These are phyloP conservation scores for Macrophomina tecta DNA, from an alignment of 2,329 filamentous ascomycete species.

Conservation along the genomic window DNA sequence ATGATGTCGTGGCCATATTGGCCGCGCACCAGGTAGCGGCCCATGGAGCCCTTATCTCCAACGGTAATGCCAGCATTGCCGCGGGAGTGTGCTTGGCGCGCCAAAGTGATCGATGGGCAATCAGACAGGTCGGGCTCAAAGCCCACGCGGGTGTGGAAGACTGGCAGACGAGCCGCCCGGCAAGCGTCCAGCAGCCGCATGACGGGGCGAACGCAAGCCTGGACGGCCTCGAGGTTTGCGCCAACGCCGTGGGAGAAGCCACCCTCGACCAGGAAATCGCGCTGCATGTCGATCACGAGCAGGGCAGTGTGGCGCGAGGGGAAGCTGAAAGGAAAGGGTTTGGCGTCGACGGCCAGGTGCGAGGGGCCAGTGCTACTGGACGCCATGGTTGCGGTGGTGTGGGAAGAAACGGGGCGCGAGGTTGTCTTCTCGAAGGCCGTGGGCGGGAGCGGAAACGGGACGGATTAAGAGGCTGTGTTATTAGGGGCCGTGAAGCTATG, in stretches of 20 bases:
- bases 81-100: conserved; percentile 57
- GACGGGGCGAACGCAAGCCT: conserved; percentile 48
- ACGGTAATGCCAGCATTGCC: conserved; percentile 53
- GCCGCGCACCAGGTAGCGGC: conserved; percentile 59
- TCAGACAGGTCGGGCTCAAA: conserved; percentile 60
- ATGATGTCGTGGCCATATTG: conserved; percentile 63
- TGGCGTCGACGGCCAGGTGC: conserved; percentile 36
- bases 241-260: conserved; percentile 61
- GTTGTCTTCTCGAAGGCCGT: background rate
- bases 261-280: conserved; percentile 57
- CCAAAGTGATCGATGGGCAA: conserved; percentile 57
- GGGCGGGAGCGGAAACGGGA: background rate
- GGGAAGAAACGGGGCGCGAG: background rate
- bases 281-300: conserved; percentile 60
- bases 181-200: conserved; percentile 52
- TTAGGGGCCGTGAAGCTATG: conserved; percentile 22
- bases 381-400: conserved; percentile 3
- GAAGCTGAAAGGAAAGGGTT: conserved; percentile 58
- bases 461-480: background rate
- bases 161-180: conserved; percentile 50
- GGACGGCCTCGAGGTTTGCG: conserved; percentile 48
- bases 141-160: conserved; percentile 59
- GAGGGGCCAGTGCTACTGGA: conserved; percentile 2
- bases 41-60: conserved; percentile 60
- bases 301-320: conserved; percentile 54